Conservation (phyloP, 179 eudicot species). For the Actinidia arguta region DNA sequence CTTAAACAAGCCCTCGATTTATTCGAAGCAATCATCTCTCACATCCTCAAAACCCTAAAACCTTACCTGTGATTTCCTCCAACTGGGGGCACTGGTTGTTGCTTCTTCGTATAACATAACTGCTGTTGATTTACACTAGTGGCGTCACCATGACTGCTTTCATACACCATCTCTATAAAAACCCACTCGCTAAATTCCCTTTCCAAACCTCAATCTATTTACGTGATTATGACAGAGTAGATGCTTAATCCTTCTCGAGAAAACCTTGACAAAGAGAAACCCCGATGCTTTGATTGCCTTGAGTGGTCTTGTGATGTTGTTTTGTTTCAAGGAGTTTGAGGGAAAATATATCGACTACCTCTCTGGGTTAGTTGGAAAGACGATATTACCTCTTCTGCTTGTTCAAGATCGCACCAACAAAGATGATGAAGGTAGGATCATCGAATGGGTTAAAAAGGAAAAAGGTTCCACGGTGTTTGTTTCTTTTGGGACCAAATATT, state of each 20-base stretch:
- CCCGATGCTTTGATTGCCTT: neutral
- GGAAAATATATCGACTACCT: conserved; percentile 14
- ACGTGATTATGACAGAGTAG: conserved; percentile 2
- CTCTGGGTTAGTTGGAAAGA: conserved; percentile 2
- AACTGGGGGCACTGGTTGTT: conserved; percentile 17
- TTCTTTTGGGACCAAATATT: conserved; percentile 21
- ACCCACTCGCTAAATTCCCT: neutral
- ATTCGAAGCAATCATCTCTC: neutral
- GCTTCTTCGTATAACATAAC: neutral
- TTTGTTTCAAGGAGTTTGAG: conserved; percentile 20
- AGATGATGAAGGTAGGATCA: neutral
- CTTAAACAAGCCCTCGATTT: conserved; percentile 12
- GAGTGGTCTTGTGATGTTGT: neutral
- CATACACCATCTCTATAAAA: neutral
- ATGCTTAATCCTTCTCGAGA: conserved; percentile 4
- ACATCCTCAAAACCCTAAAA: neutral
- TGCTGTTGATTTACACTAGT: conserved; percentile 9
- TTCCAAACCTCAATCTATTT: conserved; percentile 4
- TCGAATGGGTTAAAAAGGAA: conserved; percentile 14
- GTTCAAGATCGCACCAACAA: neutral
- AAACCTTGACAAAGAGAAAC: neutral
- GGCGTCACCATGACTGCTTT: conserved; percentile 16
- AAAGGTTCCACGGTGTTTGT: conserved; percentile 14
- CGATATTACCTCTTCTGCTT: conserved; percentile 4
- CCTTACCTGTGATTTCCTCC: conserved; percentile 20